Percentiles rank a stretch among this genome's conserved stretches.
Evolutionary conservation across 2,329 filamentous ascomycete species (phyloP).

Genomic region (Alternaria arbusti): DNA sequence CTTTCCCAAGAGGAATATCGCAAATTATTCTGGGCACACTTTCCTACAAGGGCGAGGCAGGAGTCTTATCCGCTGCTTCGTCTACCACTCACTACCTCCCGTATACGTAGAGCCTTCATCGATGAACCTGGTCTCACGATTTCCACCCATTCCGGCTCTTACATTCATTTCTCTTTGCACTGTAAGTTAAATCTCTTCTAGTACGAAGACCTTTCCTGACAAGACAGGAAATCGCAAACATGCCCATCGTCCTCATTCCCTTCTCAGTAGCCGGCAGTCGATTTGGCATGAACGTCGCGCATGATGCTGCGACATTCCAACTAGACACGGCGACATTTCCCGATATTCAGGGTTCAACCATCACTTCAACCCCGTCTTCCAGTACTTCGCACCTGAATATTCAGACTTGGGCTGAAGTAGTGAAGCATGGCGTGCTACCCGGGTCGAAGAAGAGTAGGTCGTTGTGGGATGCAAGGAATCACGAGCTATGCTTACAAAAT

Average conservation of each 20-base stretch:
- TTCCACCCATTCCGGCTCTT: neutral
- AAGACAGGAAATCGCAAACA: neutral
- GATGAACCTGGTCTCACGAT: neutral
- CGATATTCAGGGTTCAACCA: neutral
- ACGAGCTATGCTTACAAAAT: neutral
- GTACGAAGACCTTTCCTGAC: neutral
- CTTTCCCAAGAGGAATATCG: neutral
- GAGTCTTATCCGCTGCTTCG: neutral
- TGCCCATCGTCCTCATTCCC: neutral
- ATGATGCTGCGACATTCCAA: neutral
- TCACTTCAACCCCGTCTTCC: neutral
- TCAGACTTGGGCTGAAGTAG: neutral
- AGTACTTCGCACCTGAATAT: neutral
- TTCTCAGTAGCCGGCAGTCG: neutral
- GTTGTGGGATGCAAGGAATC: neutral
- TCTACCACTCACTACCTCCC: neutral
- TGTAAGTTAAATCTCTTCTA: neutral
- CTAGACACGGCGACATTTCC: neutral
- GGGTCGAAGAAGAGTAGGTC: neutral
- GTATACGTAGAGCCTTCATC: neutral
- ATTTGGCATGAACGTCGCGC: neutral
- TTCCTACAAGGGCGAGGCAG: neutral
- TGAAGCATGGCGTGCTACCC: neutral
- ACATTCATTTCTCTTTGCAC: neutral
- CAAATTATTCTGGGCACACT: neutral